Evolutionary conservation across 257 asterid species (phyloP), one percentile per base, ranked within the genome.

Genomic region (Plantago major): DNA sequence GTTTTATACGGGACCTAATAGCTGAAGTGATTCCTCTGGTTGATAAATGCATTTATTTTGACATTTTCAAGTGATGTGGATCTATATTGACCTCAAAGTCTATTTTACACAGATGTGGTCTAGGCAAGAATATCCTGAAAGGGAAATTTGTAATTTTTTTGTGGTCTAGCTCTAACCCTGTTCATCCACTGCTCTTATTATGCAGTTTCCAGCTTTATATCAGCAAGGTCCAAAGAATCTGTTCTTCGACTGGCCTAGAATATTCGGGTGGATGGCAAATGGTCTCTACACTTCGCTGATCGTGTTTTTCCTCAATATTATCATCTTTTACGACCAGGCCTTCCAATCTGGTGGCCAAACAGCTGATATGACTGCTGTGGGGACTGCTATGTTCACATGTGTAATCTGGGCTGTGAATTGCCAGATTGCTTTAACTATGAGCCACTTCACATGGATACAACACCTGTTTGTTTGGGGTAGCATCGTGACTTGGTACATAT

Each of bases 391-490:
- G 99, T 89, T 92, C 91, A 92, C 99, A 3, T 89, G 94, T 53
- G 83, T 89, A 14, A 73, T 89, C 67, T 92, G 97, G 95, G 87
- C 91, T 0, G 97, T 92, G 13, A 92, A 89, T 65, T 67, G 86
- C 76, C 99, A 92, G 75, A 87, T 92, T 22, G 97, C 95, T 5
- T 73, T 92, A 40, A 79, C 89, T 6, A 92, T 85, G 95, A 77
- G 89, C 77, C 95, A 92, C 79, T 92, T 92, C 90, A 92, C 99
- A 28, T 89, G 92, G 93, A 84, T 92, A 50, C 99, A 92, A 60
- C 97, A 86, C 81, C 30, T 89, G 56, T 70, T 92, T 51, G 72
- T 92, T 19, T 84, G 90, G 75, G 84, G 89, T 43, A 92, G 99
- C 46, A 62, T 89, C 14, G 73, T 61, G 3, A 67, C 78, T 3